Percentiles rank a stretch among this genome's conserved stretches.
phyloP scores from a whole-genome alignment of 306 rosid species.

The Medicago arabica region DNA sequence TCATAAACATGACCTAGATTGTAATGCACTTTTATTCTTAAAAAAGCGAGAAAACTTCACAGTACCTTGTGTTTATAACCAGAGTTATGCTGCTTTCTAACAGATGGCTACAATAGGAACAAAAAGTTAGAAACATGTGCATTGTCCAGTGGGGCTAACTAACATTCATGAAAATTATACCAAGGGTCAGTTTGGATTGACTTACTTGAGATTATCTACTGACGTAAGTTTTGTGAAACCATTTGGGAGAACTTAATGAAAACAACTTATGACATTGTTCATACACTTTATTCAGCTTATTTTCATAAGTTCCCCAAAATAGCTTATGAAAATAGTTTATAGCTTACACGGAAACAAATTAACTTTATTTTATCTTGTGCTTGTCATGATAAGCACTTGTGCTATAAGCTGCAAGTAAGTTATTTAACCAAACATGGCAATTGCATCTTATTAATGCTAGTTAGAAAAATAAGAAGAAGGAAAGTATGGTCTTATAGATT shows the following conservation, averaged over 20 bases:
- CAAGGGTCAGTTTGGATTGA: neutral
- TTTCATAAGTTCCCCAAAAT: too few species aligned
- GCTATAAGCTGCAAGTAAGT: neutral
- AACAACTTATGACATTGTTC: too few species aligned
- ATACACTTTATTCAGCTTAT: too few species aligned
- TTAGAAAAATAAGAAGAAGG: neutral
- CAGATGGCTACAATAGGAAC: conserved; percentile 78
- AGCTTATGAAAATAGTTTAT: too few species aligned
- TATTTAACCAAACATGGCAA: neutral
- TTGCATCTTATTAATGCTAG: neutral
- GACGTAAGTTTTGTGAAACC: too few species aligned
- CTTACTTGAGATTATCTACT: too few species aligned
- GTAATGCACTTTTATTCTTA: neutral
- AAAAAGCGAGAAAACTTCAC: conserved; percentile 1
- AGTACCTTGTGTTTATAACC: conserved; percentile 96
- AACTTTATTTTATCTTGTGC: too few species aligned
- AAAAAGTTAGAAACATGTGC: neutral
- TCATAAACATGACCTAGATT: neutral
- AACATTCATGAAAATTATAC: neutral
- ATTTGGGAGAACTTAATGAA: too few species aligned
- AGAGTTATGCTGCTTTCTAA: conserved; percentile 97
- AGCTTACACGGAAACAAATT: too few species aligned
- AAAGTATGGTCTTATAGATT: too few species aligned
- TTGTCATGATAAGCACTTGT: too few species aligned
- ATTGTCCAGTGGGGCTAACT: neutral